Evolutionary conservation across 805 yeast genomes (phyloP).

Genomic region (Cyberlindnera mycetangii): DNA sequence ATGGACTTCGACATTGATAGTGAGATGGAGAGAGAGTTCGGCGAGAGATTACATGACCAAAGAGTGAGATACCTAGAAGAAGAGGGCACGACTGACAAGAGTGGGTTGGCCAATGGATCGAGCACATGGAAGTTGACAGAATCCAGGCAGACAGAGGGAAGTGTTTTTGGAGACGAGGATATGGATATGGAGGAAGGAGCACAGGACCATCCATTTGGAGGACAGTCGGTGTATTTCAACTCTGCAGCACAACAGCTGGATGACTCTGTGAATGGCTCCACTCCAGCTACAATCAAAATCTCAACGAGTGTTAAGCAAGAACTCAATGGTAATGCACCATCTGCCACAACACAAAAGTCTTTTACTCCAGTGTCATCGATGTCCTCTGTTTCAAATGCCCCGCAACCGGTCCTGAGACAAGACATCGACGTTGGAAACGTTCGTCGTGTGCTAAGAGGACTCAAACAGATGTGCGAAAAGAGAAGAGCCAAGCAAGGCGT

Average conservation of each 20-base stretch:
- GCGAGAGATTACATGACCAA: constrained; percentile 37
- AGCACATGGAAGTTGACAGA: constrained; percentile 9
- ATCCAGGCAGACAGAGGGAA: not conserved
- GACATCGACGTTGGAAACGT: constrained; percentile 28
- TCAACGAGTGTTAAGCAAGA: not conserved
- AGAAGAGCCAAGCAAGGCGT: constrained; percentile 20
- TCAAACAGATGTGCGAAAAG: constrained; percentile 11
- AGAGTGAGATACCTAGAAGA: constrained; percentile 35
- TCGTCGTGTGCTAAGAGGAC: constrained; percentile 13
- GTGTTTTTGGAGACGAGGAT: not conserved
- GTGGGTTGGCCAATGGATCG: constrained; percentile 2
- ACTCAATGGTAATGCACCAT: not conserved
- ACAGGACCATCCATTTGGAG: not conserved
- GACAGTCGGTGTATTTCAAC: too few species aligned
- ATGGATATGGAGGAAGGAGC: not conserved
- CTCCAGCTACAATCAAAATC: too few species aligned
- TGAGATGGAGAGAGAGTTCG: constrained; percentile 41
- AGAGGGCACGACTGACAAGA: constrained; percentile 8
- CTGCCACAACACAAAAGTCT: not conserved
- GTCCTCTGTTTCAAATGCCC: constrained; percentile 1
- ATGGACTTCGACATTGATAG: constrained; percentile 40
- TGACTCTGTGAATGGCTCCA: too few species aligned
- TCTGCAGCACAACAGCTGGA: too few species aligned
- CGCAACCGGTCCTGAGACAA: constrained; percentile 20
- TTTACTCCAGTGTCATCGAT: not conserved